Conservation (phyloP, 2,329 filamentous ascomycete genomes). For the Fusarium sp. region DNA sequence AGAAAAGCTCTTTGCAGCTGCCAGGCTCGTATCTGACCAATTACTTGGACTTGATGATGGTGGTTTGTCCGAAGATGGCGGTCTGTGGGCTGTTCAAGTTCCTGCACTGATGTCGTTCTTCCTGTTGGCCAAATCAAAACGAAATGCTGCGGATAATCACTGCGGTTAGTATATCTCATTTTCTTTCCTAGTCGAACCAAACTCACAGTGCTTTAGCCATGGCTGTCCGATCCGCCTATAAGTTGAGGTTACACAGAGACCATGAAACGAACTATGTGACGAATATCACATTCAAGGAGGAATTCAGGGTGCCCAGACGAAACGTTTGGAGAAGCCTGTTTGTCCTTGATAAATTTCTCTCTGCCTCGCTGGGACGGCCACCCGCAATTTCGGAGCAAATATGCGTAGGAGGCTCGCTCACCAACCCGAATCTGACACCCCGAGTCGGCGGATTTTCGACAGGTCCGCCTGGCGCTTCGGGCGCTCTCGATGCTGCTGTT, state of each 20-base stretch:
- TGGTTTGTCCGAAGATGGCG: slow-evolving; percentile 57
- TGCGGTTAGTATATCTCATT: slow-evolving; percentile 61
- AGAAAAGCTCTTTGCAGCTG: slow-evolving; percentile 75
- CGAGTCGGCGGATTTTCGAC: slow-evolving; percentile 2
- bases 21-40: slow-evolving; percentile 66
- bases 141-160: slow-evolving; percentile 75
- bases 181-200: neutral
- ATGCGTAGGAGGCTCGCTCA: slow-evolving; percentile 67
- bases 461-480: slow-evolving; percentile 12
- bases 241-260: slow-evolving; percentile 73
- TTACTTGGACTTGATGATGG: slow-evolving; percentile 58
- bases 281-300: slow-evolving; percentile 66
- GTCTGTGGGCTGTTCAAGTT: slow-evolving; percentile 77
- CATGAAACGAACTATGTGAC: slow-evolving; percentile 60
- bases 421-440: slow-evolving; percentile 50
- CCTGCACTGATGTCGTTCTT: slow-evolving; percentile 76
- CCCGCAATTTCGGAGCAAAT: slow-evolving; percentile 74
- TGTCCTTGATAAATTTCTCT: slow-evolving; percentile 75
- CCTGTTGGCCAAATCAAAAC: slow-evolving; percentile 72
- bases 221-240: slow-evolving; percentile 75
- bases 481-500: slow-evolving; percentile 69
- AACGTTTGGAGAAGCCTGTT: slow-evolving; percentile 78
- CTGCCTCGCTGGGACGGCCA: slow-evolving; percentile 74
- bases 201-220: slow-evolving; percentile 62
- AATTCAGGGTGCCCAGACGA: slow-evolving; percentile 63